phyloP scores from a whole-genome alignment of 2,329 filamentous ascomycete genomes.

The Huntiella moniliformis region DNA sequence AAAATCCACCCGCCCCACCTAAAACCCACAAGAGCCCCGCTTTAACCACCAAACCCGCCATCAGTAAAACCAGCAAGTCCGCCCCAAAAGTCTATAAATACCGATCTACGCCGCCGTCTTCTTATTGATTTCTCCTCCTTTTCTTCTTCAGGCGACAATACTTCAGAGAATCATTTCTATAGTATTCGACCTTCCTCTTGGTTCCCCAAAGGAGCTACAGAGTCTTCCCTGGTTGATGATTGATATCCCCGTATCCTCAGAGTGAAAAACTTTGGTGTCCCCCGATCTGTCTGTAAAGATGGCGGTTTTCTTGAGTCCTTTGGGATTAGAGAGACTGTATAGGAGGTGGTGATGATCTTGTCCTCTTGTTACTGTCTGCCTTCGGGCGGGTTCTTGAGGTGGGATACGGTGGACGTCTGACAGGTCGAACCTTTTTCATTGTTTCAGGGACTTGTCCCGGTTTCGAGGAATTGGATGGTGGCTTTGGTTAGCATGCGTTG shows the following conservation, averaged over 20 bases:
- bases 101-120: background rate
- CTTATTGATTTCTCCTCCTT: constrained; percentile 3
- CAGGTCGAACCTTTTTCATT: constrained; percentile 46
- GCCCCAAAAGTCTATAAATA: constrained; percentile 5
- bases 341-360: constrained; percentile 93
- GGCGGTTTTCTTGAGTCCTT: constrained; percentile 24
- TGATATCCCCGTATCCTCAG: constrained; percentile 71
- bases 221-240: constrained; percentile 92
- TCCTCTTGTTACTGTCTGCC: constrained; percentile 51
- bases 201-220: constrained; percentile 84
- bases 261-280: constrained; percentile 55
- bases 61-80: background rate
- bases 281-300: constrained; percentile 42
- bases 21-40: too few relatives aligned
- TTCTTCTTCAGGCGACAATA: constrained; percentile 13
- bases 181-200: constrained; percentile 83
- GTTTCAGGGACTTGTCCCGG: constrained; percentile 13
- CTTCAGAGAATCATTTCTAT: constrained; percentile 82
- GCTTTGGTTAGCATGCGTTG: background rate
- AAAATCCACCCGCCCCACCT: too few relatives aligned
- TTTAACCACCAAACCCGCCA: too few relatives aligned
- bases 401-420: constrained; percentile 82
- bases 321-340: constrained; percentile 33
- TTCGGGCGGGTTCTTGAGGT: constrained; percentile 61
- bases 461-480: background rate